Evolutionary conservation across 345 rosid genomes (phyloP).

Genomic region (Ceriops tagal): DNA sequence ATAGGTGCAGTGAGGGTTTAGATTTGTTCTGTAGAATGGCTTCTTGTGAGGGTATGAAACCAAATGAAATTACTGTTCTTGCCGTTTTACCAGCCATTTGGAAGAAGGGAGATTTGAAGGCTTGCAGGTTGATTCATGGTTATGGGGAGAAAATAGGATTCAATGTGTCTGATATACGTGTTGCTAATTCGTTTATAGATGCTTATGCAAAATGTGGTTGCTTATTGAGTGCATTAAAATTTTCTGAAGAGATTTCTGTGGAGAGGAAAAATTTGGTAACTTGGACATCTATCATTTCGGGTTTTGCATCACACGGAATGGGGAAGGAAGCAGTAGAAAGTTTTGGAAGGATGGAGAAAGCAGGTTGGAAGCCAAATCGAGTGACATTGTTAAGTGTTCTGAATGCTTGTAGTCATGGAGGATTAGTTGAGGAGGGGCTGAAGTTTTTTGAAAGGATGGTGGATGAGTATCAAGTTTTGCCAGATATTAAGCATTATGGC

Average conservation of each 20-base stretch:
- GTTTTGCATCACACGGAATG: conserved; percentile 84
- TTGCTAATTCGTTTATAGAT: conserved; percentile 59
- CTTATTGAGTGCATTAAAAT: conserved; percentile 47
- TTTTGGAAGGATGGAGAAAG: conserved; percentile 58
- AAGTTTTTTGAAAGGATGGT: conserved; percentile 61
- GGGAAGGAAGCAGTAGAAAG: conserved; percentile 58
- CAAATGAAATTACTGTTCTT: conserved; percentile 60
- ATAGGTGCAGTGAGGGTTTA: conserved; percentile 48
- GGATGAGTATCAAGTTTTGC: conserved; percentile 40
- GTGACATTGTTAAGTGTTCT: conserved; percentile 72
- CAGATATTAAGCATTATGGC: conserved; percentile 72
- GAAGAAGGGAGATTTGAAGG: conserved; percentile 39
- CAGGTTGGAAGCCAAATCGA: conserved; percentile 54
- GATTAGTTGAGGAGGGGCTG: conserved; percentile 64
- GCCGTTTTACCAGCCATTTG: conserved; percentile 65
- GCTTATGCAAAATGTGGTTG: conserved; percentile 78
- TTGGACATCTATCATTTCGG: conserved; percentile 77
- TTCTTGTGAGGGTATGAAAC: conserved; percentile 41
- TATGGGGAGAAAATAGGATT: conserved; percentile 61
- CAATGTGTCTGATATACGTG: conserved; percentile 49
- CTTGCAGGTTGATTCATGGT: conserved; percentile 57
- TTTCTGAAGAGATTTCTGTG: conserved; percentile 45
- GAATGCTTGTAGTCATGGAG: conserved; percentile 90
- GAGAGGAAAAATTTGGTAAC: conserved; percentile 60
- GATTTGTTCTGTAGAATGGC: conserved; percentile 66